Conservation (phyloP, 148 eudicot species). For the Vaccinium darrowii region DNA sequence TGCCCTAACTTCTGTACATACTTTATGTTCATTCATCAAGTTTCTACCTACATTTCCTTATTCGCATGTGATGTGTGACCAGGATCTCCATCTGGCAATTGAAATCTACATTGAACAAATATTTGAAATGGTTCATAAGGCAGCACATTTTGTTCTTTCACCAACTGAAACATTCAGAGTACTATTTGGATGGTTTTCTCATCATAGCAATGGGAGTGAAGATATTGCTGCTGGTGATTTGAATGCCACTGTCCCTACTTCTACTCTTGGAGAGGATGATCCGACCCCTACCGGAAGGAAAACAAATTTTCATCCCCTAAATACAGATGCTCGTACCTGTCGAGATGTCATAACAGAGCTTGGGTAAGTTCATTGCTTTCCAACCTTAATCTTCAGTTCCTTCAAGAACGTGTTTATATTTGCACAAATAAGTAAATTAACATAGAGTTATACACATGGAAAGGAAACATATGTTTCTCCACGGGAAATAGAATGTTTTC, state of each 20-base stretch:
- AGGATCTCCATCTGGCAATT: slow-evolving; percentile 88
- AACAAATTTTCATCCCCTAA: slow-evolving; percentile 51
- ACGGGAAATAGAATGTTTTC: background rate
- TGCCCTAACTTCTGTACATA: background rate
- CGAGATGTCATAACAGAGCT: slow-evolving; percentile 95
- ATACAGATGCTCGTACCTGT: slow-evolving; percentile 98
- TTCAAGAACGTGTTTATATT: background rate
- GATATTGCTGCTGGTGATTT: slow-evolving; percentile 26
- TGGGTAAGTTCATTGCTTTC: slow-evolving; percentile 47
- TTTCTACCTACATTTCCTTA: slow-evolving; percentile 1
- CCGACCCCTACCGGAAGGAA: slow-evolving; percentile 62
- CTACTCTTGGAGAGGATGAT: slow-evolving; percentile 66
- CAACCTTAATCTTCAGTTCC: background rate
- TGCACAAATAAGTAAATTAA: background rate
- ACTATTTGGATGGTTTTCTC: slow-evolving; percentile 51
- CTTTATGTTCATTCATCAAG: background rate
- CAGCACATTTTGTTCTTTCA: slow-evolving; percentile 68
- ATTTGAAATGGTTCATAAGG: slow-evolving; percentile 78
- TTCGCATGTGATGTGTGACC: slow-evolving; percentile 4
- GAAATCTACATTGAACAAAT: slow-evolving; percentile 82
- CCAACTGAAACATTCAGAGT: slow-evolving; percentile 57
- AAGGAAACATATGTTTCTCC: slow-evolving; percentile 1
- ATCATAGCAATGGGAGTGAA: slow-evolving; percentile 20
- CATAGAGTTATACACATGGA: background rate
- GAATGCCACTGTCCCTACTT: slow-evolving; percentile 44